phyloP scores from a whole-genome alignment of 352 stramenopile genomes.

The Pseudoperonospora humuli region DNA sequence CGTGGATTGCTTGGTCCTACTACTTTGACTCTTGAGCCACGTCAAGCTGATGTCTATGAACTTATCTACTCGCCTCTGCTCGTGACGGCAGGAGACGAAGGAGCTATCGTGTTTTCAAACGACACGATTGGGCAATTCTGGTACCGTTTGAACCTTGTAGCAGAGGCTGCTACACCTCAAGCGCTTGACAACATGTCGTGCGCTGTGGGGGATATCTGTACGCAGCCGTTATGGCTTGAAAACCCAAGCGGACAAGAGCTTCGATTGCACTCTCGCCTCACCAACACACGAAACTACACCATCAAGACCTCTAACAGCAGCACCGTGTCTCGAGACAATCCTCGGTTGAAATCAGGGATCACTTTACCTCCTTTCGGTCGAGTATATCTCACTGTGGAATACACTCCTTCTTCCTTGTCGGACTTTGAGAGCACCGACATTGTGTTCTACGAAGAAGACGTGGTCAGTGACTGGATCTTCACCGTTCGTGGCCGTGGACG shows the following conservation, averaged over 20 bases:
- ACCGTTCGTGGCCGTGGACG: constrained; percentile 64
- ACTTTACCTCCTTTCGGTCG: constrained; percentile 62
- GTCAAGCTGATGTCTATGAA: constrained; percentile 80
- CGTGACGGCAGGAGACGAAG: constrained; percentile 44
- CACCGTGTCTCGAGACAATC: too few relatives aligned
- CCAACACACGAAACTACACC: constrained; percentile 86
- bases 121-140: constrained; percentile 90
- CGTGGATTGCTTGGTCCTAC: constrained; percentile 77
- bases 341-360: too few relatives aligned
- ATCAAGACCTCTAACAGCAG: constrained; percentile 40
- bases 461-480: constrained; percentile 89
- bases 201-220: constrained; percentile 74
- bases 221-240: constrained; percentile 74
- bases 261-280: constrained; percentile 56
- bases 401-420: constrained; percentile 86
- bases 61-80: constrained; percentile 88
- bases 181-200: constrained; percentile 72
- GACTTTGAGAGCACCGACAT: constrained; percentile 67
- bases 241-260: constrained; percentile 86
- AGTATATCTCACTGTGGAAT: constrained; percentile 68
- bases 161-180: constrained; percentile 39
- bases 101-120: constrained; percentile 86
- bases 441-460: constrained; percentile 57
- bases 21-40: constrained; percentile 61
- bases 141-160: constrained; percentile 83